phyloP scores from a whole-genome alignment of 2,329 filamentous ascomycete species.

The Penicillium sp. region DNA sequence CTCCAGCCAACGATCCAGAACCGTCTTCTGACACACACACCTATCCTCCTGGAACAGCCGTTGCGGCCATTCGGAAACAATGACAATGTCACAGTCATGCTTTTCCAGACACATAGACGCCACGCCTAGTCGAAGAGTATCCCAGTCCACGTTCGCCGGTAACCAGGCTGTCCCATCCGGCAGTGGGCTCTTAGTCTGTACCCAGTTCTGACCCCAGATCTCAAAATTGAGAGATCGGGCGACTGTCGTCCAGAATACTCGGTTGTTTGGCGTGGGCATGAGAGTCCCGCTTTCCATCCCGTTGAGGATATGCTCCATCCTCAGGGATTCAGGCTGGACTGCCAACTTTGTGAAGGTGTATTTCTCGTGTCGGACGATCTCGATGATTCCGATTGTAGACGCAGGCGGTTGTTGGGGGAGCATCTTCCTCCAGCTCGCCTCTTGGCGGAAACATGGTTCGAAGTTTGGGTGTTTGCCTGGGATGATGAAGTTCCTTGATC shows the following conservation, averaged over 20 bases:
- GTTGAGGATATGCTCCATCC: constrained; percentile 1
- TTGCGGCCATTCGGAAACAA: constrained; percentile 1
- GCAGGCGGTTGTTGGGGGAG: not conserved
- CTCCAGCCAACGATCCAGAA: not conserved
- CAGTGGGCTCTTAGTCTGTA: not conserved
- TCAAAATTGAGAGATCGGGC: constrained; percentile 2
- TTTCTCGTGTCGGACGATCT: not conserved
- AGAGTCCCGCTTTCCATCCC: not conserved
- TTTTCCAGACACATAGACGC: not conserved
- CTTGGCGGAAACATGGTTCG: constrained; percentile 1
- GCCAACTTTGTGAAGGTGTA: not conserved
- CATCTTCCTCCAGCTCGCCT: constrained; percentile 7
- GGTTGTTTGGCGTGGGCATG: not conserved
- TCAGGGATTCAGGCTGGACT: not conserved
- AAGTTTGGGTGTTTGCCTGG: constrained; percentile 1
- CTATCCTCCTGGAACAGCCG: not conserved
- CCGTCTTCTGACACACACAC: not conserved
- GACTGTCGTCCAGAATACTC: constrained; percentile 3
- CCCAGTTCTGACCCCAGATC: constrained; percentile 4
- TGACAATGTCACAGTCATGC: not conserved
- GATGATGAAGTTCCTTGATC: constrained; percentile 3
- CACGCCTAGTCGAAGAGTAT: not conserved
- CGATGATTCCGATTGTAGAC: constrained; percentile 2
- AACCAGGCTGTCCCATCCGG: not conserved
- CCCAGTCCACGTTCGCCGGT: constrained; percentile 1